Conservation (phyloP, 345 rosid species). For the Passiflora organensis region DNA sequence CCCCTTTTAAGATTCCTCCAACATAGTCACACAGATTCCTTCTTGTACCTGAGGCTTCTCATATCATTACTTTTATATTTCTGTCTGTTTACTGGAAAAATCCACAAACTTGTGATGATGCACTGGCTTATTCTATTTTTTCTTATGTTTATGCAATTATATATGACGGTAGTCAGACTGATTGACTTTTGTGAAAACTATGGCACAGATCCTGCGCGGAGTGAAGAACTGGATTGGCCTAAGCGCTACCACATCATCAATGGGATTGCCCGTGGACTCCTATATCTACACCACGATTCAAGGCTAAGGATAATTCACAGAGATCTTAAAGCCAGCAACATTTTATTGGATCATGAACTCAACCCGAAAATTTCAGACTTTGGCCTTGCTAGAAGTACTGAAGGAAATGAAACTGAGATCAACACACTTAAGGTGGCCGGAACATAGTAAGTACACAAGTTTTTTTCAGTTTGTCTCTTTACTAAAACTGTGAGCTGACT, state of each 20-base stretch:
- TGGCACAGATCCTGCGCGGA: neutral
- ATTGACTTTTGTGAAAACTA: neutral
- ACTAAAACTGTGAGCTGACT: neutral
- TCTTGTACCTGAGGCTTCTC: neutral
- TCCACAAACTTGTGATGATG: neutral
- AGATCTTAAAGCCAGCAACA: conserved; percentile 6
- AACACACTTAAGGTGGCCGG: neutral
- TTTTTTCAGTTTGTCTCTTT: neutral
- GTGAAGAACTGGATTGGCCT: neutral
- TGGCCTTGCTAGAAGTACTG: conserved; percentile 3
- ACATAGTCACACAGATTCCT: neutral
- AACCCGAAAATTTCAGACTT: conserved; percentile 6
- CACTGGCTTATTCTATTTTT: too few species aligned
- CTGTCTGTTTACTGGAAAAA: neutral
- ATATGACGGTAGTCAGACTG: too few species aligned
- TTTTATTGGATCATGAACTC: neutral
- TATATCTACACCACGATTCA: conserved; percentile 4
- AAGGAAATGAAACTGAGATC: neutral
- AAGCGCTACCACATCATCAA: neutral
- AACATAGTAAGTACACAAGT: conserved; percentile 1
- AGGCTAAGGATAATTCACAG: conserved; percentile 4
- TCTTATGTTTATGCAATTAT: too few species aligned
- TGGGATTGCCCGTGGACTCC: neutral
- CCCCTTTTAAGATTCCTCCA: too few species aligned
- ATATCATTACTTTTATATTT: neutral